Conservation (phyloP, 2,329 filamentous ascomycete genomes). For the Chlorencoelia australis region DNA sequence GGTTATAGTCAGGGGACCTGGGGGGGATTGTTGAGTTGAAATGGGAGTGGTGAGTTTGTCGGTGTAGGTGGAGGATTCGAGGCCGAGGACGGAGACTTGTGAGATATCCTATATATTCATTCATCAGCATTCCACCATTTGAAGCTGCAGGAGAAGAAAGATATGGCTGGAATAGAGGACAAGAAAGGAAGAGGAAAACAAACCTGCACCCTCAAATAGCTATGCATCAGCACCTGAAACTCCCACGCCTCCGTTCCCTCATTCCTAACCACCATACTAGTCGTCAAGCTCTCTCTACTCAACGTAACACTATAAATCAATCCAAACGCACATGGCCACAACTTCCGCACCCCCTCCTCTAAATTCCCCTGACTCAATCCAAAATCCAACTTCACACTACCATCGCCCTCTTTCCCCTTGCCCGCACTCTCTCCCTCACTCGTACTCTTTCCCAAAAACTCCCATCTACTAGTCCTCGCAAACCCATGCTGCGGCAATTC, state of each 20-base stretch:
- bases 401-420: constrained; percentile 36
- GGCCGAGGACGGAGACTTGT: constrained; percentile 60
- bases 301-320: constrained; percentile 91
- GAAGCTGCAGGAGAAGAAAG: too few species aligned
- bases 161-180: background rate
- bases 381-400: constrained; percentile 89
- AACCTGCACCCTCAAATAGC: constrained; percentile 76
- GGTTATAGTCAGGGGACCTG: constrained; percentile 52
- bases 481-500: constrained; percentile 85
- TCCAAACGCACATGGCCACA: constrained; percentile 82
- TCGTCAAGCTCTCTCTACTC: constrained; percentile 62
- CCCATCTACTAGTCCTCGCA: constrained; percentile 81
- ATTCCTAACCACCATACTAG: constrained; percentile 80
- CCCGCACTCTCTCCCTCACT: constrained; percentile 31
- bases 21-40: constrained; percentile 53
- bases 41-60: constrained; percentile 65
- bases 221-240: constrained; percentile 85
- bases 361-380: constrained; percentile 70
- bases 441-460: constrained; percentile 84
- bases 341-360: constrained; percentile 53
- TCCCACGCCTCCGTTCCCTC: constrained; percentile 74
- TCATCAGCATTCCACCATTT: constrained; percentile 8
- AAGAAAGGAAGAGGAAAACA: constrained; percentile 22
- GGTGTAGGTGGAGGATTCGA: constrained; percentile 64
- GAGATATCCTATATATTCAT: constrained; percentile 58